Evolutionary conservation across 176 grass and related monocot genomes (phyloP), one percentile per base, ranked within the genome.

Genomic region (Rhynchospora tenuis): DNA sequence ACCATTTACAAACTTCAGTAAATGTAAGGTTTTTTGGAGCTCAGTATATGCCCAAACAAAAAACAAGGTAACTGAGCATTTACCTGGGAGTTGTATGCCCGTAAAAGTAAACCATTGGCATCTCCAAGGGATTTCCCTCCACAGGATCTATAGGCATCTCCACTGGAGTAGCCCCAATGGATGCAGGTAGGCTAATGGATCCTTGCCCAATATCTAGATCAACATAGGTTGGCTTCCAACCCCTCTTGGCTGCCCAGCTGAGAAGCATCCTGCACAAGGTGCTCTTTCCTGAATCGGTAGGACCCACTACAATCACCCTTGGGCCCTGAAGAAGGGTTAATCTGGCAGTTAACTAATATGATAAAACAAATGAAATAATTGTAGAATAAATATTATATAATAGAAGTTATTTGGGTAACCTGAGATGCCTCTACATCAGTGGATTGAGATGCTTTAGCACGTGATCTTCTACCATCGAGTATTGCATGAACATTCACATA

Each of bases 101-200:
- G 17, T 95, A 98, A 79, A 91, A 98, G 86, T 93, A 91, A 45
- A 90, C 93, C 55, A 98, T 69, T 9, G 91, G 96, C 96, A 98
- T 98, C 80, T 98, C 96, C 86, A 98, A 89, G 79, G 93, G 93
- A 86, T 95, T 95, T 74, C 96, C 96, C 76, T 98, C 93, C 56
- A 95, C 84, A 59, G 86, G 88, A 93, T 98, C 93, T 31, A 98
- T 94, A 64, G 96, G 96, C 84, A 95, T 98, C 84, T 98, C 96
- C 51, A 98, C 86, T 0, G 93, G 96, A 58, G 96, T 93, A 48
- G 96, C 96, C 62, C 86, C 91, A 87, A 98, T 91, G 80, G 91
- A 91, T 76, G 89, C 91, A 83, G 93, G 96, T 79, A 98, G 86
- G 45, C 92, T 95, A 88, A 98, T 98, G 12, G 92, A 98, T 4